Conservation (phyloP, 441 rosid species). For the Pelargonium fulgidum region DNA sequence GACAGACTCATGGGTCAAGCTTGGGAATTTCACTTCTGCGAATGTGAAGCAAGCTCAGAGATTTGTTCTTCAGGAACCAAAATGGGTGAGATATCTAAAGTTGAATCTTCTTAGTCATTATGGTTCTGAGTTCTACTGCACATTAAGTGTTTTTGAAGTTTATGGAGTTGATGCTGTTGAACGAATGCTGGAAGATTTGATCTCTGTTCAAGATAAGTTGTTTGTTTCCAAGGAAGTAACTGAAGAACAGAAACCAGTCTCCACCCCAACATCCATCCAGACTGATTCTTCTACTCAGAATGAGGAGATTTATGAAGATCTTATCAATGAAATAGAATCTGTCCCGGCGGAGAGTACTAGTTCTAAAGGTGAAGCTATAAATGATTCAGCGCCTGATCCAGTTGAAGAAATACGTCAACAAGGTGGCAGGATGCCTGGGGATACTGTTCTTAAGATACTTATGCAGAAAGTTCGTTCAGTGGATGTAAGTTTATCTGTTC, state of each 20-base stretch:
- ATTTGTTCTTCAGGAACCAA: slow-evolving; percentile 55
- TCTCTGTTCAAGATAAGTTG: slow-evolving; percentile 50
- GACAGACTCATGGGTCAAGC: slow-evolving; percentile 60
- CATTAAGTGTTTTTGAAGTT: slow-evolving; percentile 68
- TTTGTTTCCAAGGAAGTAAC: slow-evolving; percentile 38
- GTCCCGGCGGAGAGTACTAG: slow-evolving; percentile 28
- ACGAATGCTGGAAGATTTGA: slow-evolving; percentile 82
- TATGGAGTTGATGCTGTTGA: slow-evolving; percentile 94
- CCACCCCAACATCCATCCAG: slow-evolving; percentile 18
- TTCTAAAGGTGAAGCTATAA: slow-evolving; percentile 30
- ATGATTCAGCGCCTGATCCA: slow-evolving; percentile 31
- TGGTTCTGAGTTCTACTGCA: slow-evolving; percentile 90
- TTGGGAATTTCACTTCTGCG: slow-evolving; percentile 72
- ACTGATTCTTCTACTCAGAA: slow-evolving; percentile 29
- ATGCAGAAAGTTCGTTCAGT: slow-evolving; percentile 82
- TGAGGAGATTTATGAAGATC: slow-evolving; percentile 31
- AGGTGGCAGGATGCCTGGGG: slow-evolving; percentile 84
- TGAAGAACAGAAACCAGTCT: slow-evolving; percentile 24
- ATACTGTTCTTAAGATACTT: slow-evolving; percentile 71
- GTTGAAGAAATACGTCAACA: slow-evolving; percentile 60
- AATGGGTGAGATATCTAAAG: slow-evolving; percentile 80
- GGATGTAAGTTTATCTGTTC: slow-evolving; percentile 67
- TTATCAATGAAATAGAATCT: slow-evolving; percentile 28
- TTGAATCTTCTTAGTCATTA: slow-evolving; percentile 67
- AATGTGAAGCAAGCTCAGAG: slow-evolving; percentile 70